Evolutionary conservation across 345 rosid genomes (phyloP), one percentile per base, ranked within the genome.

Genomic region (Punica granatum): DNA sequence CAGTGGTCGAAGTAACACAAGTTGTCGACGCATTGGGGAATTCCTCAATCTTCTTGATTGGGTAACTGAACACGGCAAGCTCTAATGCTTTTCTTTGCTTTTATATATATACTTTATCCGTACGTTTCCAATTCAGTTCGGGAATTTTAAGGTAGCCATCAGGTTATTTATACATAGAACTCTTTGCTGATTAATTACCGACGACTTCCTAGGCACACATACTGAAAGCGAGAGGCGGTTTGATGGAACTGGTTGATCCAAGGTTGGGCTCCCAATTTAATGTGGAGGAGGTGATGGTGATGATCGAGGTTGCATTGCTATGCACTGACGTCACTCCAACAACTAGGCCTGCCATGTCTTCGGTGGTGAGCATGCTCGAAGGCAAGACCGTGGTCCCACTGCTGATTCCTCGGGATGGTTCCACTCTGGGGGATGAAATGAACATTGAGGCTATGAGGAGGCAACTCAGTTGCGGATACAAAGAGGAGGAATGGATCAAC

Each of bases 251-350:
- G 8, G 66, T 69, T 19, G 72, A 69, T 43, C 72, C 42, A 32
- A 61, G 43, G 13, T 35, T 69, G 37, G 21, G 66, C 30, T 60
- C 43, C n/a, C 31, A 44, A 41, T 60, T 58, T 31, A 28, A 60
- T 25, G 43, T 42, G 32, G 72, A 60, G 23, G 65, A 60, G 58
- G 72, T 10, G 31, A 31, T 60, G 41, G 35, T 6, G 19, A 43
- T 69, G 66, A 60, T 61, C 37, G 32, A 69, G 16, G 49, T 69
- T 16, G 66, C 72, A 7, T 31, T 69, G 30, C 21, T 69, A 14
- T 69, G 72, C 65, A 69, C 72, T 7, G 33, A 69, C n/a, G 30
- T 19, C 5, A 39, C 66, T 41, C 72, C 72, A 30, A 26, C 56
- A 6, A 13, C 60, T 0, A 33, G 69, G 31, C 69, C 69, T 5